These are phyloP conservation scores for Sporothrix variecibatus DNA, from an alignment of 2,329 filamentous ascomycete species.

Conservation along the genomic window DNA sequence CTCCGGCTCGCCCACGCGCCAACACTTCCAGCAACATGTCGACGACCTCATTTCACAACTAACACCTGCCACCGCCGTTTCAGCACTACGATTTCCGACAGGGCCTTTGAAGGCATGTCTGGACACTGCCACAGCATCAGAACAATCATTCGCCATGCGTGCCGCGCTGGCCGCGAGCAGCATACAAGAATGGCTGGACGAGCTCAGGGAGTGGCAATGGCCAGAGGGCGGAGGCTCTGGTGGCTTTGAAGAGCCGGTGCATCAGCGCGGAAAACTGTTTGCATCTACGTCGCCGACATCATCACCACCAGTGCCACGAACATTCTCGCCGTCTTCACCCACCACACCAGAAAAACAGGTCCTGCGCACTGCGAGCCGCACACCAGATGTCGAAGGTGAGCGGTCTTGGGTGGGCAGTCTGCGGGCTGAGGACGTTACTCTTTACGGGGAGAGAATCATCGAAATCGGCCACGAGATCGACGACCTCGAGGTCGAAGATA, in stretches of 20 bases:
- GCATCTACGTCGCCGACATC: conserved; percentile 20
- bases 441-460: conserved; percentile 72
- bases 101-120: conserved; percentile 61
- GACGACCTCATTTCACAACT: conserved; percentile 65
- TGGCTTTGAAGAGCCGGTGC: conserved; percentile 55
- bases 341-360: conserved; percentile 27
- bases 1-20: conserved; percentile 50
- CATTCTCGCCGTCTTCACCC: conserved; percentile 14
- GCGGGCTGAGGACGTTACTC: conserved; percentile 60
- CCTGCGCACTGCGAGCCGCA: not conserved
- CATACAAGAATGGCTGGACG: conserved; percentile 73
- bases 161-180: conserved; percentile 70
- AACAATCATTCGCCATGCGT: conserved; percentile 70
- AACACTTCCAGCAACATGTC: conserved; percentile 35
- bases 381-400: conserved; percentile 27
- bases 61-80: conserved; percentile 60
- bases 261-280: not conserved
- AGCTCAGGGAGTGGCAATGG: conserved; percentile 65
- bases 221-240: conserved; percentile 48
- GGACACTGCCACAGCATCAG: conserved; percentile 61
- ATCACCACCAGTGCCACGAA: not conserved
- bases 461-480: conserved; percentile 72
- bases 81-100: conserved; percentile 58
- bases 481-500: conserved; percentile 74
- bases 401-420: conserved; percentile 69